phyloP scores from a whole-genome alignment of 305 asterid species.

The Fraxinus sp. region DNA sequence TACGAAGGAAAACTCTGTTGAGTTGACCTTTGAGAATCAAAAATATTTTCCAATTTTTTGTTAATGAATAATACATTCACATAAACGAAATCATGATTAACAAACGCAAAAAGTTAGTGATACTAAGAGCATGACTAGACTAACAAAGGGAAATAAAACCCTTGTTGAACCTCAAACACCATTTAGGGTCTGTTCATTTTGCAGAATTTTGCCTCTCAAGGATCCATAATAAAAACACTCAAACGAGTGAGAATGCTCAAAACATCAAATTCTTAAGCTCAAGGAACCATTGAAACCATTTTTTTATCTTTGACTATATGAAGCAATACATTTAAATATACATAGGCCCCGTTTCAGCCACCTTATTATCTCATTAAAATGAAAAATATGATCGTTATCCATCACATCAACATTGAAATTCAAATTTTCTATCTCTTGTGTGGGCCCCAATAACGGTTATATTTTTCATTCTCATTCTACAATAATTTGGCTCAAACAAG shows the following conservation, averaged over 20 bases:
- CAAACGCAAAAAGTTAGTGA: neutral
- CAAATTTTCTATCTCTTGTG: no score
- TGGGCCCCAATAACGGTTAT: no score
- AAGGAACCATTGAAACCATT: neutral
- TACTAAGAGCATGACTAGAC: neutral
- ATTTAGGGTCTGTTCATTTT: neutral
- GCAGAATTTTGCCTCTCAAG: neutral
- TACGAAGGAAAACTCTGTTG: neutral
- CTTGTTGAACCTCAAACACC: neutral
- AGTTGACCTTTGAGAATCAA: slow-evolving; percentile 2
- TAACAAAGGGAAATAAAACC: slow-evolving; percentile 2
- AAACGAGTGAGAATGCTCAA: neutral
- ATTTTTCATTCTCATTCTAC: no score
- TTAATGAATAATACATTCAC: neutral
- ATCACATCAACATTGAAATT: no score
- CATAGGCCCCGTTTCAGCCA: no score
- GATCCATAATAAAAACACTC: slow-evolving; percentile 15
- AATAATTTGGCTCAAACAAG: no score
- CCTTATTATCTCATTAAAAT: no score
- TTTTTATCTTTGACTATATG: neutral
- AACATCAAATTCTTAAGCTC: neutral
- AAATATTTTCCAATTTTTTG: neutral
- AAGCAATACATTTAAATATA: neutral
- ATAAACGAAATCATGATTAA: neutral
- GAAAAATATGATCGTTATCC: no score